phyloP scores from a whole-genome alignment of 805 yeast genomes.

The Hanseniaspora valbyensis region DNA sequence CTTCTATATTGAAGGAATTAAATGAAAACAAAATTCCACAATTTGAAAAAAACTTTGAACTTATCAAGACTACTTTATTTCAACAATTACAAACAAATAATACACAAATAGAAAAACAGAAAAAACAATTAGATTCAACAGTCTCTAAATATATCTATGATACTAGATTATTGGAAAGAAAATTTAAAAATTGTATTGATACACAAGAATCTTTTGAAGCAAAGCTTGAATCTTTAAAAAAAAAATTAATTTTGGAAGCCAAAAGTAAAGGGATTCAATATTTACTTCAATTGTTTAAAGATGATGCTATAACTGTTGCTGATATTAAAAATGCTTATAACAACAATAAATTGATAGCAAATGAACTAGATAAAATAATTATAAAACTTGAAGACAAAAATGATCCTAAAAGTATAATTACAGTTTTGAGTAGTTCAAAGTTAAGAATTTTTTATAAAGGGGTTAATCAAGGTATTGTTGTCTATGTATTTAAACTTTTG shows the following conservation, averaged over 20 bases:
- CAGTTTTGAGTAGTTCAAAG: background rate
- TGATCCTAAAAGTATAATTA: background rate
- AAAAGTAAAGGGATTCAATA: conserved; percentile 11
- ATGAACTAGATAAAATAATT: conserved; percentile 1
- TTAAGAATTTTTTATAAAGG: conserved; percentile 7
- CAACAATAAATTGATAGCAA: conserved; percentile 1
- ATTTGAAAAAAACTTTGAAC: conserved; percentile 25
- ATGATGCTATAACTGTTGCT: conserved; percentile 1
- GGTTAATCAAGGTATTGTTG: background rate
- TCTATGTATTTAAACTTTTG: background rate
- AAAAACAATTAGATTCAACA: conserved; percentile 41
- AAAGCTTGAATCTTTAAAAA: conserved; percentile 20
- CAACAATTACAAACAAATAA: conserved; percentile 5
- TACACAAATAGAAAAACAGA: conserved; percentile 14
- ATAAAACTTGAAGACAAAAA: background rate
- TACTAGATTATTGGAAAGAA: conserved; percentile 44
- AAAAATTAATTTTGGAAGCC: background rate
- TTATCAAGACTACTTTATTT: conserved; percentile 31
- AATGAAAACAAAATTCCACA: conserved; percentile 21
- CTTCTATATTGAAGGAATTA: conserved; percentile 19
- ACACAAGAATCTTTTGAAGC: conserved; percentile 37
- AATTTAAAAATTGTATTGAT: conserved; percentile 59
- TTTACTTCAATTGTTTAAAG: conserved; percentile 2
- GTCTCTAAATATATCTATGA: conserved; percentile 58
- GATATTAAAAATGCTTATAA: conserved; percentile 8